Conservation (phyloP, 2,329 filamentous ascomycete species). For the Plenodomus biglobosus region DNA sequence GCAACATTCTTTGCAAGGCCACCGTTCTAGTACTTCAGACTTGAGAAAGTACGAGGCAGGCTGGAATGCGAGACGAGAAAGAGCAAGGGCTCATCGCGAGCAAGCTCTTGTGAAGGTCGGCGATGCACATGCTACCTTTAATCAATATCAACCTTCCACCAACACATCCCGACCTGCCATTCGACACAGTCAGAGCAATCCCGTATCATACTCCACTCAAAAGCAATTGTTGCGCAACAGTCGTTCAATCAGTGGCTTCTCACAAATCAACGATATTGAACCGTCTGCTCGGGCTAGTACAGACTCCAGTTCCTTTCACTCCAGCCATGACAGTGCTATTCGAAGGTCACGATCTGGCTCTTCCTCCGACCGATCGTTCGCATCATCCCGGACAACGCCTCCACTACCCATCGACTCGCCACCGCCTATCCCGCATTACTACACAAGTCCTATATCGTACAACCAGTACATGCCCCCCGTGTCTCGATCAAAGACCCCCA, state of each 20-base stretch:
- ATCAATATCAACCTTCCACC: slow-evolving; percentile 5
- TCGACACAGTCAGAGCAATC: slow-evolving; percentile 4
- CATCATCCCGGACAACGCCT: slow-evolving; percentile 4
- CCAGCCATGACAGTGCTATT: slow-evolving; percentile 10
- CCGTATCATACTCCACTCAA: slow-evolving; percentile 13
- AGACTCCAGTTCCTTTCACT: slow-evolving; percentile 14
- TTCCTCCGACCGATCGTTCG: slow-evolving; percentile 13
- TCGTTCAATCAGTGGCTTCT: slow-evolving; percentile 8
- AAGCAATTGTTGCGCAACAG: slow-evolving; percentile 19
- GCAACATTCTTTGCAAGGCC: slow-evolving; percentile 3
- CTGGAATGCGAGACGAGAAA: slow-evolving; percentile 24
- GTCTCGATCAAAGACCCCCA: not conserved
- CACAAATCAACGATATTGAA: slow-evolving; percentile 2
- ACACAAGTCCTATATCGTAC: not conserved
- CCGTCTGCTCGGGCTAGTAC: slow-evolving; percentile 13
- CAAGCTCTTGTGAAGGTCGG: slow-evolving; percentile 7
- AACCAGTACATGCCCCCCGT: not conserved
- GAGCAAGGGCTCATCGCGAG: slow-evolving; percentile 18
- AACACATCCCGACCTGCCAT: slow-evolving; percentile 8
- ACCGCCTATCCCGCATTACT: slow-evolving; percentile 1
- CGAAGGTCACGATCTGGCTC: slow-evolving; percentile 15
- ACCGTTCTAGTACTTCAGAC: not conserved
- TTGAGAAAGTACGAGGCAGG: slow-evolving; percentile 7
- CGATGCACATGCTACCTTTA: slow-evolving; percentile 14
- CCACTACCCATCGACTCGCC: slow-evolving; percentile 4